phyloP scores from a whole-genome alignment of 73 alveolate species.

The Paramecium primaurelia region DNA sequence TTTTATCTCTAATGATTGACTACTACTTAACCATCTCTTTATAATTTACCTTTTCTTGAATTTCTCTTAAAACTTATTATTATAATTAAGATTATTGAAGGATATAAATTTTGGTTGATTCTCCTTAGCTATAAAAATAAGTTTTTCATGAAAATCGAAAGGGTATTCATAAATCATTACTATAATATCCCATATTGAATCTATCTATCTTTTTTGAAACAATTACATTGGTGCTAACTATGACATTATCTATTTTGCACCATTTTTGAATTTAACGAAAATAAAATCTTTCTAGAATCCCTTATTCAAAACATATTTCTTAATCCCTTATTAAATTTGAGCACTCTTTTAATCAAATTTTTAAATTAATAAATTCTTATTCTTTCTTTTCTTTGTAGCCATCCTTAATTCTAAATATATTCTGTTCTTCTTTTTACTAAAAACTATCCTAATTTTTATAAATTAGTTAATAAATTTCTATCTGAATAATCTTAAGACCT shows the following conservation, averaged over 20 bases:
- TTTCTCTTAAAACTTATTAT: neutral
- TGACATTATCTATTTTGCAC: neutral
- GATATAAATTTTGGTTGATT: neutral
- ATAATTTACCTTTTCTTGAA: neutral
- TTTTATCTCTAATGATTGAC: neutral
- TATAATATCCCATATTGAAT: neutral
- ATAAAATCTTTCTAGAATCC: neutral
- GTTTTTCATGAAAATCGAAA: neutral
- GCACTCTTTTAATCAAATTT: slow-evolving; percentile 35
- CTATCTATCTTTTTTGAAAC: slow-evolving; percentile 5
- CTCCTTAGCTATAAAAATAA: neutral
- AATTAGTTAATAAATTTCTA: neutral
- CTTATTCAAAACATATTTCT: neutral
- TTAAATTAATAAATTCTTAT: neutral
- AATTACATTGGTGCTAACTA: neutral
- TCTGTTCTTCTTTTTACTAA: neutral
- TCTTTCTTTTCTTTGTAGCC: neutral
- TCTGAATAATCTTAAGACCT: neutral
- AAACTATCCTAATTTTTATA: neutral
- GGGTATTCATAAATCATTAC: neutral
- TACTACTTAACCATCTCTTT: neutral
- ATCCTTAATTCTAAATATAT: neutral
- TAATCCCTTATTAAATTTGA: neutral
- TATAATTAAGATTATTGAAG: neutral
- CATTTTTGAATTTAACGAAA: neutral